Evolutionary conservation across 2,329 filamentous ascomycete species (phyloP), one percentile per base, ranked within the genome.

Genomic region (Monosporascus cannonballus): DNA sequence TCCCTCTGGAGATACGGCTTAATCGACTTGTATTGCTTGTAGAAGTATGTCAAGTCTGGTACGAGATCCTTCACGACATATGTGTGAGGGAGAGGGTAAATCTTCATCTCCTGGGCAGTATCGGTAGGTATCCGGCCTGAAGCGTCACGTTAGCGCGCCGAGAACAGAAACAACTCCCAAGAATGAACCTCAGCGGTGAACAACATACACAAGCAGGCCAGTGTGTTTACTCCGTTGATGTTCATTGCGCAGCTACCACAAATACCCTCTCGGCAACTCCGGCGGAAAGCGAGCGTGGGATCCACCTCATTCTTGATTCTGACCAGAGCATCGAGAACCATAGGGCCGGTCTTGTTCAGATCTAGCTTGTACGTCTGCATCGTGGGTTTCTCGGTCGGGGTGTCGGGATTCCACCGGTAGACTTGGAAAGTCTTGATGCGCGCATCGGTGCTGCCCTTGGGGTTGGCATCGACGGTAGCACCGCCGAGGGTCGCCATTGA

Each of bases 11-110:
- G 85, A 73, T 96, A 99, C 44, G 94, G 94, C 85, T 97, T 96
- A 77, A 99, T 96, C 17, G 92, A 96, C 77, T 96, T 96, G 84
- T 99, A 99, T 81, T 99, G 94, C 83, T 97, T 97, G 85, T 99
- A 99, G 79, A 99, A 97, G 69, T 94, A 89, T 58, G 94, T 99
- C 77, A 99, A 79, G 71, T 99, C 94, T 54, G 94, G 93, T 36
- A 99, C 94, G 58, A 99, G 85, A 72, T 99, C 94, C 84, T 97
- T 99, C 76, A 99, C 92, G 64, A 99, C 90, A 76, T 96, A 99
- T 73, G 92, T 96, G 78, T 99, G 94, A 65, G 94, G 94, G 62
- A 99, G 83, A 56, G 94, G 94, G 79, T 99, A 99, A 74, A 99
- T 92, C 78, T 96, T 93, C 67, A 89, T 84, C 65, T 96, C 90